Base-by-base conservation (phyloP, 1,139 yeast species). In the Candida tunisiensis region DNA sequence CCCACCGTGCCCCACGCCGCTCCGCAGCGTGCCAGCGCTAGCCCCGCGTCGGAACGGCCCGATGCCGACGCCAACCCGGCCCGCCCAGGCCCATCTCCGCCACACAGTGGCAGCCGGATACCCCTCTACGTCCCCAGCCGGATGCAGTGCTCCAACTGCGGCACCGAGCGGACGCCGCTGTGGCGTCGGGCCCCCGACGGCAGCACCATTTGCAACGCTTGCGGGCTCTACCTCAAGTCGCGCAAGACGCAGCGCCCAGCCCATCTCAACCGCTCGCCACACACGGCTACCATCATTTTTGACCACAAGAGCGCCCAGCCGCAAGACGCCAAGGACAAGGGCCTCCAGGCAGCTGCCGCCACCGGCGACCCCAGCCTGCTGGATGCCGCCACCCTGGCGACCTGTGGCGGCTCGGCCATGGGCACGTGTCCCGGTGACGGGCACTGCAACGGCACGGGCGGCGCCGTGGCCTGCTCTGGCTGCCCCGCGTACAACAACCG, bases 361-460 rank as follows among this genome's bases (percentile, higher is more conserved):
- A 19, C 34, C 3, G 20, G 24, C 13, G 24, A 19, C 10, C 6
- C 6, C 19, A 15, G 15, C 8, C 17, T 16, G 15, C 16, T 22
- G n/a, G 16, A 11, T 6, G 16, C 14, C 7, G 5, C 22, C 6
- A 8, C 21, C 8, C 8, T n/a, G 22, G 8, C 5, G 21, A 19
- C 24, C 13, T 26, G 14, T 8, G 16, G 12, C 19, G 20, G 21
- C 6, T 18, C 23, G 14, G 15, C 10, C 7, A n/a, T 8, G 22
- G 92, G 92, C 0, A 64, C 78, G 4, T 79, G 93, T 43, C 69
- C 73, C 32, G 93, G 93, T 8, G 80, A 75, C 41, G 92, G 92
- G 5, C 62, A 72, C 35, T 79, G 93, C 49, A 78, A 78, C 42
- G 93, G 93, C 2, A 78, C 88, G 2, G 93, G 93, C 4, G 93